Percentiles rank a stretch among this genome's conserved stretches.
These are phyloP conservation scores for Acacia confusa DNA, from an alignment of 306 rosid genomes.

Conservation along the genomic window DNA sequence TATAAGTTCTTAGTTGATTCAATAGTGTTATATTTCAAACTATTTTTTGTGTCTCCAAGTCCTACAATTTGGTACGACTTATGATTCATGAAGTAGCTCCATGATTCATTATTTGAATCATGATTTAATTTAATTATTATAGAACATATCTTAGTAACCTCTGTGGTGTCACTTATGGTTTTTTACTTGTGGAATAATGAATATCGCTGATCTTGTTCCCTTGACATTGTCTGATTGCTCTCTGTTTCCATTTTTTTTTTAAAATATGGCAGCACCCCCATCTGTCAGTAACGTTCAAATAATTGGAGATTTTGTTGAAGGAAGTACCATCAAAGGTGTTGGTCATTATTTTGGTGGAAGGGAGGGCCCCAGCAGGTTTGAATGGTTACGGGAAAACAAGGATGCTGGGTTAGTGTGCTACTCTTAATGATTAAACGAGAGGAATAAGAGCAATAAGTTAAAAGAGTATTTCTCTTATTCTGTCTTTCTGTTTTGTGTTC, in stretches of 20 bases:
- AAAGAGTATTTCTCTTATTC: constrained; percentile 9
- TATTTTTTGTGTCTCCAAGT: background rate
- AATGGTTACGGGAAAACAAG: constrained; percentile 74
- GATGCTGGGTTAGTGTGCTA: constrained; percentile 71
- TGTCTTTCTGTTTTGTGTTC: constrained; percentile 17
- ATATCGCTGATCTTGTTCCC: background rate
- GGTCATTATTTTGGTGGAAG: constrained; percentile 98
- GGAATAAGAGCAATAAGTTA: background rate
- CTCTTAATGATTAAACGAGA: constrained; percentile 18
- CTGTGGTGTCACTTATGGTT: background rate
- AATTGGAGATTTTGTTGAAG: constrained; percentile 87
- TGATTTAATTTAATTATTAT: background rate
- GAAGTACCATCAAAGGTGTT: constrained; percentile 70
- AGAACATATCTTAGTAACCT: background rate
- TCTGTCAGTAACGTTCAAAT: constrained; percentile 76
- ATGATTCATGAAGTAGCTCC: background rate
- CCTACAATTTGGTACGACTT: background rate
- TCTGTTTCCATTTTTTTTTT: constrained; percentile 7
- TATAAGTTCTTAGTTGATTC: background rate
- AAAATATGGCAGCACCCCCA: constrained; percentile 74
- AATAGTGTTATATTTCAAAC: background rate
- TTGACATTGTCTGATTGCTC: constrained; percentile 26
- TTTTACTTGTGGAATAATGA: background rate
- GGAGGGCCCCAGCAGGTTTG: constrained; percentile 99
- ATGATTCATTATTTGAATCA: background rate